Conservation (phyloP, 768 basidiomycete species). For the Trametes cinnabarina region DNA sequence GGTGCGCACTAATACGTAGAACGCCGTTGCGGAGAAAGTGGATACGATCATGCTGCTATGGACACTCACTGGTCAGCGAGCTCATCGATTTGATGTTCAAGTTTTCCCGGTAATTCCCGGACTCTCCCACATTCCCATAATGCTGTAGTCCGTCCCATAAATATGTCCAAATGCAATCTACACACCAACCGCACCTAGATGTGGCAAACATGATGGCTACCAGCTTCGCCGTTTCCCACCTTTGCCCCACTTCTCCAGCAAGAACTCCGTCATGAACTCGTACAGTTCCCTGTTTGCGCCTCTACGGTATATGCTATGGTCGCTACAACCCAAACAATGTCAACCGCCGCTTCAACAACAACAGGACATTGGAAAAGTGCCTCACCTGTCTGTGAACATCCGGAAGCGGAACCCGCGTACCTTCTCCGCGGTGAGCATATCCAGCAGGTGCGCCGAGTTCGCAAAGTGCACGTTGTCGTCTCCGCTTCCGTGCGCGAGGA, state of each 20-base stretch:
- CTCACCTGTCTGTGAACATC: slow-evolving; percentile 95
- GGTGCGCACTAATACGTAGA: too few relatives aligned
- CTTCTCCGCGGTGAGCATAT: slow-evolving; percentile 82
- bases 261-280: slow-evolving; percentile 80
- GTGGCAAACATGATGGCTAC: slow-evolving; percentile 32
- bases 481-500: slow-evolving; percentile 90
- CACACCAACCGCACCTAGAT: too few relatives aligned
- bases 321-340: slow-evolving; percentile 43
- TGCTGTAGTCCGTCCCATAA: too few relatives aligned
- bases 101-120: too few relatives aligned
- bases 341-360: slow-evolving; percentile 2
- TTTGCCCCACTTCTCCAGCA: slow-evolving; percentile 92
- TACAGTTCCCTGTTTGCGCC: slow-evolving; percentile 84
- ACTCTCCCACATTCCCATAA: too few relatives aligned
- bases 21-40: too few relatives aligned
- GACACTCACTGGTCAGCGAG: too few relatives aligned
- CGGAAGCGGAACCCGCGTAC: slow-evolving; percentile 81
- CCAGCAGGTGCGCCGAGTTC: slow-evolving; percentile 87
- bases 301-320: slow-evolving; percentile 71
- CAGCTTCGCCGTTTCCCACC: slow-evolving; percentile 66
- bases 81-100: too few relatives aligned
- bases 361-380: slow-evolving; percentile 8
- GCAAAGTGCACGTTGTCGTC: slow-evolving; percentile 97
- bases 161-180: too few relatives aligned
- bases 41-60: too few relatives aligned